Evolutionary conservation across 148 eudicot species (phyloP), one percentile per base, ranked within the genome.

Genomic region (Rhododendron molle): DNA sequence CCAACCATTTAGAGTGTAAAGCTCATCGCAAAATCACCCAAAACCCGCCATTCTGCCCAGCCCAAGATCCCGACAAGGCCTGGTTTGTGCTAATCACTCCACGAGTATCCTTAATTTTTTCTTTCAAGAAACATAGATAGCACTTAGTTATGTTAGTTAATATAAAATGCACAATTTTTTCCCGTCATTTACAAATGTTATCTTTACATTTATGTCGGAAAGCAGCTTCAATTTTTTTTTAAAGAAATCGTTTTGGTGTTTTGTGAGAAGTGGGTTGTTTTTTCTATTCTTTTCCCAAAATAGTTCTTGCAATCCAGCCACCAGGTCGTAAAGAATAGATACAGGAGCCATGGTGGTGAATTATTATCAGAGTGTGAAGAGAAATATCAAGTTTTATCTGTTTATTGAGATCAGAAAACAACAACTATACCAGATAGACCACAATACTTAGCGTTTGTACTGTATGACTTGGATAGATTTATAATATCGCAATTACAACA

Each of bases 1-100:
- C 76, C n/a, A 94, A 94, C 76, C 97, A 95, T 89, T 40, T 93
- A 46, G 76, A 87, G 43, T 95, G 98, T 86, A 93, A 93, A 85
- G 78, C 54, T 34, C 78, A n/a, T 34, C 82, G 77, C 16, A 93
- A 87, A 44, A 54, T 81, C 21, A 34, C 44, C 54, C 78, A 91
- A 18, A 91, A 23, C 16, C 91, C 91, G 7, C 90, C 91, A 1
- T 87, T 95, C 54, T 96, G 98, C 82, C 85, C 93, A 14, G 88
- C 91, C 83, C 88, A 87, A 18, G 90, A 94, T 84, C 95, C 95
- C 4, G 98, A 96, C 86, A 82, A 18, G 3, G 98, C 95, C 74
- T 96, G 98, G 98, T 96, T 84, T 7, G 94, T 90, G 32, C 52
- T 87, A 28, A 30, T 3, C 10, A 16, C 54, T 34, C 26, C 26